A percentile compares a stretch with the other conserved stretches of the same genome.
phyloP scores from a whole-genome alignment of 2,329 filamentous ascomycete genomes.

The Penicillium sclerotigenum region DNA sequence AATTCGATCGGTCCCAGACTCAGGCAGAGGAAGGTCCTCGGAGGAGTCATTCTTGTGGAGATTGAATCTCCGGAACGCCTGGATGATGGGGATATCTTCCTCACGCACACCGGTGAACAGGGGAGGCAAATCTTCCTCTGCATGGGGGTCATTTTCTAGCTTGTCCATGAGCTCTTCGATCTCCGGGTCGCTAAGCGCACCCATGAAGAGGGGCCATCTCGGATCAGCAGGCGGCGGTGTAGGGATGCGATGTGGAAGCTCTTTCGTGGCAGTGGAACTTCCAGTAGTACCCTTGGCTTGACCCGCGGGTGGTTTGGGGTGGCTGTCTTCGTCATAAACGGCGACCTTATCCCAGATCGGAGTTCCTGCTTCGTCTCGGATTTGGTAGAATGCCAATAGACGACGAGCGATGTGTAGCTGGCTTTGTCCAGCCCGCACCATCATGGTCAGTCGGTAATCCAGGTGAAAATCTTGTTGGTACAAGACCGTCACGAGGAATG shows the following conservation, averaged over 20 bases:
- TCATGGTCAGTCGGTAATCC: not conserved
- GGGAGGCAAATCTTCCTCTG: not conserved
- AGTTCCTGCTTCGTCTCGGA: not conserved
- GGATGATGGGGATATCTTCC: not conserved
- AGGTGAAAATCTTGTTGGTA: constrained; percentile 4
- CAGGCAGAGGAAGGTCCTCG: not conserved
- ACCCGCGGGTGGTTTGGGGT: not conserved
- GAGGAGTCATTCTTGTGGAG: not conserved
- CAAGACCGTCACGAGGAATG: not conserved
- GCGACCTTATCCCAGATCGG: not conserved
- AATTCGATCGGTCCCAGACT: not conserved
- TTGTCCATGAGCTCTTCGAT: not conserved
- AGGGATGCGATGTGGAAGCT: not conserved
- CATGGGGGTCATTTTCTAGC: not conserved
- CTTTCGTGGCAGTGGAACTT: not conserved
- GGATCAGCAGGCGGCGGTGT: not conserved
- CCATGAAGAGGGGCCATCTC: constrained; percentile 1
- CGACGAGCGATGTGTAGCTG: not conserved
- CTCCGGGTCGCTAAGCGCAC: not conserved
- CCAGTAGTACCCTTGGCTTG: not conserved
- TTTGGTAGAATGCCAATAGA: not conserved
- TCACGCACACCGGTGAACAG: not conserved
- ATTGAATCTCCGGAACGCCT: not conserved
- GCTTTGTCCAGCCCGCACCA: not conserved
- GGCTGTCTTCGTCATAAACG: not conserved